Evolutionary conservation across 208 protist genomes (phyloP), one percentile per base, ranked within the genome.

Genomic region (Porcisia hertigi): DNA sequence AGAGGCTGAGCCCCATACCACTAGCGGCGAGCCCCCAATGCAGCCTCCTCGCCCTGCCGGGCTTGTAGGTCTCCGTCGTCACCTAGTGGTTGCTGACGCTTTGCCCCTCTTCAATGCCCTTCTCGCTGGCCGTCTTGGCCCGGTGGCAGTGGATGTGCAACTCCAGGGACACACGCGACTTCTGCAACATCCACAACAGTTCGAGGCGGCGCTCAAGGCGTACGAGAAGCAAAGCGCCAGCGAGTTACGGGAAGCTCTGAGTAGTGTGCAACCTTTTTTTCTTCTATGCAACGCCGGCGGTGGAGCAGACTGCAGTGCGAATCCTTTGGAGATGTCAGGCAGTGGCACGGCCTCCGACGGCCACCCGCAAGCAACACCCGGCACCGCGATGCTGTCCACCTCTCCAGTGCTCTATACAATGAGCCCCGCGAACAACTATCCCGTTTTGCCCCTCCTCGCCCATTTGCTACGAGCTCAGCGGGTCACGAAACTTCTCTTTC

Each of bases 101-200:
- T 62, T 94, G 66, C 76, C 84, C 1, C 64, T 93, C 25, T 83
- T 85, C 55, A 73, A 84, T 0, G 53, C 76, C 5, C 79, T 96
- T 14, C 78, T 94, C 2, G 62, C 78, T 2, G 89, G 89, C 45
- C 71, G 74, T 11, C 82, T 94, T 25, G 92, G 92, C 5, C 85
- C 85, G 14, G 86, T 93, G 1, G 88, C 71, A 53, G 63, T 96
- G 18, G 92, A 94, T 78, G 83, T 96, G 59, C 81, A 89, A 53
- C 64, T 96, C 18, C 71, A 78, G 20, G 86, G 85, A 1, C 62
- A 75, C 23, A 70, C 74, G 0, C 73, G 83, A 30, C 85, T 93
- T 20, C 62, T 88, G 43, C 73, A 64, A 16, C 65, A 93, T 64
- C 86, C 89, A 5, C 72, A 80, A 20, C 76, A 54, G 14, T 96